Base-by-base conservation (phyloP, 306 rosid species). In the Hippophae tibetana region DNA sequence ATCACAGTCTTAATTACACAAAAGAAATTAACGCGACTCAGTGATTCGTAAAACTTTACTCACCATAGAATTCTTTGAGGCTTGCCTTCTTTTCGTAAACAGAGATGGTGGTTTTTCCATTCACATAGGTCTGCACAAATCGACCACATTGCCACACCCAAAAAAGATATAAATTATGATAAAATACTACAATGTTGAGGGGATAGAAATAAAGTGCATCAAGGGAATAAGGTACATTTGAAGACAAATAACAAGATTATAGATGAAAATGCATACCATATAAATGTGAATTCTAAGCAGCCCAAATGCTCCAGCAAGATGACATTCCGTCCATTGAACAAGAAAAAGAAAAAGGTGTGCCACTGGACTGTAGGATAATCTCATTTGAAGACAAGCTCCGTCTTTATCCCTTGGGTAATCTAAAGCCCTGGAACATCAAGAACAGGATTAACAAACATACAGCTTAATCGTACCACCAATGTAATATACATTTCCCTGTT, bases 231-330 rank as follows among this genome's bases (percentile, higher is more conserved):
- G 38, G 38, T 2, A 31, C 47, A 62, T 51, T 68, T 43, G 57
- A 61, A 61, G 42, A 9, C 43, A 27, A 71, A 58, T n/a, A 43
- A 49, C 56, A 40, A 44, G 27, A 31, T 12, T 49, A 23, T 11
- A 52, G 27, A 45, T 9, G 68, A 48, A 10, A 57, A 54, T 43
- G 47, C 54, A 52, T 83, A 90, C 98, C 95, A 79, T 74, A 73
- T 76, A 87, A 68, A 87, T 67, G 61, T 85, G 87, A 68, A 90
- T 64, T 66, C 96, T 85, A 6, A 90, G 84, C 76, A 87, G 72
- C 52, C 98, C 98, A 59, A 90, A 79, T 43, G 86, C 87, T 52
- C 92, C 87, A 31, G 98, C 96, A n/a, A 90, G 81, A 48, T 78
- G 75, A 58, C 82, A 90, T 64, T 90, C 96, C 6, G 92, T 63